Percentiles rank a stretch among this genome's conserved stretches.
phyloP scores from a whole-genome alignment of 495 filamentous ascomycete genomes.

The Xylaria grammica region DNA sequence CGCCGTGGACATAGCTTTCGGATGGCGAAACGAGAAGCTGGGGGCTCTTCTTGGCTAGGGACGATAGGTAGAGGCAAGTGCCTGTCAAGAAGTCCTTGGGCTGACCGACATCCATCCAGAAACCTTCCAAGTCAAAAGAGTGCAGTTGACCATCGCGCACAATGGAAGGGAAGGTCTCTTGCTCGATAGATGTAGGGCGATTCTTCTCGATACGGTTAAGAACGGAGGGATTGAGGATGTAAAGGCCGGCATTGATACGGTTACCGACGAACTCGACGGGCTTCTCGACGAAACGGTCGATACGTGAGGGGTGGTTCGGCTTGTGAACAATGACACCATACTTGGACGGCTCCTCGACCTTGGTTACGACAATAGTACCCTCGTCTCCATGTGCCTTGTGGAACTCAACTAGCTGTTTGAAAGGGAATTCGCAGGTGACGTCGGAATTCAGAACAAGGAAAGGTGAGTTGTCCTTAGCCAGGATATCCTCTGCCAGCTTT shows the following conservation, averaged over 20 bases:
- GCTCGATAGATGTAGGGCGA: slow-evolving; percentile 98
- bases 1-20: slow-evolving; percentile 86
- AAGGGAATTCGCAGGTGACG: slow-evolving; percentile 97
- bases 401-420: slow-evolving; percentile 85
- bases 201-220: slow-evolving; percentile 86
- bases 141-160: slow-evolving; percentile 89
- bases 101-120: slow-evolving; percentile 99
- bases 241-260: slow-evolving; percentile 98
- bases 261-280: slow-evolving; percentile 99
- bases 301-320: slow-evolving; percentile 86
- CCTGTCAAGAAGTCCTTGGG: slow-evolving; percentile 98
- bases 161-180: slow-evolving; percentile 98
- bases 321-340: slow-evolving; percentile 99
- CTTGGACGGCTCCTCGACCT: slow-evolving; percentile 98
- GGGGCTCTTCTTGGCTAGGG: slow-evolving; percentile 88
- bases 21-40: slow-evolving; percentile 78
- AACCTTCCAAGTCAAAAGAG: slow-evolving; percentile 97
- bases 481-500: slow-evolving; percentile 92
- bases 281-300: slow-evolving; percentile 99
- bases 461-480: slow-evolving; percentile 89
- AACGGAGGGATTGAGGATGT: slow-evolving; percentile 95
- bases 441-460: slow-evolving; percentile 99
- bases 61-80: slow-evolving; percentile 95
- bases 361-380: slow-evolving; percentile 98
- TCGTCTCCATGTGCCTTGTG: slow-evolving; percentile 92